Evolutionary conservation across 164 flowering plant genomes (phyloP), one percentile per base, ranked within the genome.

Genomic region (Cinnamomum micranthum): DNA sequence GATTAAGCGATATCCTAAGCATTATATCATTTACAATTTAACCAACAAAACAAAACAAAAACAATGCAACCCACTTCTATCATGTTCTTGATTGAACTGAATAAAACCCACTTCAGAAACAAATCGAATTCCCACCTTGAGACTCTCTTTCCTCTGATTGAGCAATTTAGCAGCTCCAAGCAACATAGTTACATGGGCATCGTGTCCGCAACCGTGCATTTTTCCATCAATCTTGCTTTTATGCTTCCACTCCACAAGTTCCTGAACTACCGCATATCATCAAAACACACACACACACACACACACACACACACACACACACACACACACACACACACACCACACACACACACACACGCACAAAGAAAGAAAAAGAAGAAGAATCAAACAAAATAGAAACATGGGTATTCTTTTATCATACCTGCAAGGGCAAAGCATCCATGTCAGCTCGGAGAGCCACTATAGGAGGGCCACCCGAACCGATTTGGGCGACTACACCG

Each of bases 151-250:
- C 28, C 96, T 80, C 71, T 90, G 81, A 76, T 85, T 80, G 31
- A 93, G 95, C 78, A 93, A 81, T 84, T 91, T 91, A 33, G 95
- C 95, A 23, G 98, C 97, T 22, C 95, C 98, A 64, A 91, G 94
- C 11, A 91, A 89, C 97, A 91, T 91, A 0, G 98, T 81, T 0
- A 89, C 86, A 77, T 93, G 98, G 31, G 87, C 95, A 80, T 91
- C 98, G 51, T 91, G 97, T 28, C 98, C 98, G 71, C 98, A 93
- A 50, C 78, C 98, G 35, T 93, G 98, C 98, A 93, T 91, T 79
- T 72, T 83, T 6, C 98, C 98, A 72, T 87, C 89, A 69, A 87
- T 76, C 80, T 87, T 91, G 78, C 98, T 91, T 89, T 89, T 90
- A 52, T 89, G 90, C 80, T 90, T 87, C 98, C 98, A 93, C 58